Evolutionary conservation across 2,329 filamentous ascomycete genomes (phyloP), one percentile per base, ranked within the genome.

Genomic region (Fusarium burgessii): DNA sequence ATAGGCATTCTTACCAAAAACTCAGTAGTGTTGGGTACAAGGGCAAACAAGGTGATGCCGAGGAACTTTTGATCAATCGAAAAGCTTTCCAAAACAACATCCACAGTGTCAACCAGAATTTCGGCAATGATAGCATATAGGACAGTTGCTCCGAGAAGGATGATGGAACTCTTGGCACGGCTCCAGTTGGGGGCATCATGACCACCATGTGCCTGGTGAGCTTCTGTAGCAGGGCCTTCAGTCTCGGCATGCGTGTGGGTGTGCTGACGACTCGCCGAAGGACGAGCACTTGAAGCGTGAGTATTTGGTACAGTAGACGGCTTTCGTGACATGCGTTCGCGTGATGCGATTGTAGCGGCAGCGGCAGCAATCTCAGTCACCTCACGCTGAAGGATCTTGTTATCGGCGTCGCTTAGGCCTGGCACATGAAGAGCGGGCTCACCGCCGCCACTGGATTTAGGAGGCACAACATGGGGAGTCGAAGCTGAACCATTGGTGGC

Each of bases 161-260:
- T 95, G 49, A 98, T 85, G 4, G 94, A 88, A 84, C 94, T 97
- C 87, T 98, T 98, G 57, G 88, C 89, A 67, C 94, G 91, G 76
- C 95, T 93, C 96, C 96, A 99, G 79, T 99, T 99, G 7, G 96
- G 96, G n/a, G 96, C 96, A 80, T 99, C 96, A 76, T 99, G 97
- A 2, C 95, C 95, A 47, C 93, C 93, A 56, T 87, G 86, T 17
- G 81, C 76, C 43, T 74, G 77, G 41, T 77, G 78, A n/a, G 73
- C 75, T 42, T 82, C 82, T 1, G 77, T 80, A 11, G 78, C 77
- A 36, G 77, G 76, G 5, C 74, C 76, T n/a, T 75, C 79, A 1
- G 75, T 76, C 49, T 76, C 77, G 35, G 65, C 58, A 36, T 67
- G 61, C 11, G 64, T 66, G 29, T 67, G 61, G 15, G 64, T 68